phyloP scores from a whole-genome alignment of 176 grass and related monocot genomes.

The Oropetium thomaeum region DNA sequence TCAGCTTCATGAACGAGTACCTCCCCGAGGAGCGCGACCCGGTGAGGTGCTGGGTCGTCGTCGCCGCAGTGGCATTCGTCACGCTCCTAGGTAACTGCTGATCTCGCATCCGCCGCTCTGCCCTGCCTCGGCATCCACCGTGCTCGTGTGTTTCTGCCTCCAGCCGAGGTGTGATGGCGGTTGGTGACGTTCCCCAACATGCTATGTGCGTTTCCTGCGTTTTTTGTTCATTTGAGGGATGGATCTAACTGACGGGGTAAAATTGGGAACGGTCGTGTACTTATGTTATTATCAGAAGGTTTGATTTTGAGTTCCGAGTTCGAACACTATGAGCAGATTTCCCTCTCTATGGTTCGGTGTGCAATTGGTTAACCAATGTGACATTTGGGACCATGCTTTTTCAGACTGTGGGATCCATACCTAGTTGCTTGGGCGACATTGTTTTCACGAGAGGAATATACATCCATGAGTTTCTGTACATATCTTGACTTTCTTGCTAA shows the following conservation, averaged over 20 bases:
- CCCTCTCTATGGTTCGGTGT: not conserved
- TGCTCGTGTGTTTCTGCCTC: not conserved
- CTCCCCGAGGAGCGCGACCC: constrained; percentile 97
- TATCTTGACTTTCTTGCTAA: constrained; percentile 3
- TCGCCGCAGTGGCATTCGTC: constrained; percentile 73
- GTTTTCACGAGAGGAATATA: not conserved
- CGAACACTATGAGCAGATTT: not conserved
- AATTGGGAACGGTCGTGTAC: not conserved
- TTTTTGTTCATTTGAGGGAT: constrained; percentile 13
- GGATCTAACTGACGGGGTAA: constrained; percentile 33
- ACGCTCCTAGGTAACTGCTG: constrained; percentile 64
- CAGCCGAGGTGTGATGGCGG: not conserved
- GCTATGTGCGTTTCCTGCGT: constrained; percentile 2
- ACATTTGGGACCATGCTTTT: not conserved
- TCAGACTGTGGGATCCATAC: constrained; percentile 37
- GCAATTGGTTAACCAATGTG: not conserved
- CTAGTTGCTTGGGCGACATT: constrained; percentile 23
- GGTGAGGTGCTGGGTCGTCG: constrained; percentile 65
- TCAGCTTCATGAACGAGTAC: constrained; percentile 97
- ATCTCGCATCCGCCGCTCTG: constrained; percentile 2
- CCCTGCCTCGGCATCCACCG: not conserved
- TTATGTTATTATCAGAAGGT: not conserved
- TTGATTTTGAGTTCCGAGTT: constrained; percentile 17
- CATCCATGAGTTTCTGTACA: not conserved
- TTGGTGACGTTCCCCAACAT: not conserved